phyloP scores from a whole-genome alignment of 805 yeast species.

The Kluyveromyces lactis region DNA sequence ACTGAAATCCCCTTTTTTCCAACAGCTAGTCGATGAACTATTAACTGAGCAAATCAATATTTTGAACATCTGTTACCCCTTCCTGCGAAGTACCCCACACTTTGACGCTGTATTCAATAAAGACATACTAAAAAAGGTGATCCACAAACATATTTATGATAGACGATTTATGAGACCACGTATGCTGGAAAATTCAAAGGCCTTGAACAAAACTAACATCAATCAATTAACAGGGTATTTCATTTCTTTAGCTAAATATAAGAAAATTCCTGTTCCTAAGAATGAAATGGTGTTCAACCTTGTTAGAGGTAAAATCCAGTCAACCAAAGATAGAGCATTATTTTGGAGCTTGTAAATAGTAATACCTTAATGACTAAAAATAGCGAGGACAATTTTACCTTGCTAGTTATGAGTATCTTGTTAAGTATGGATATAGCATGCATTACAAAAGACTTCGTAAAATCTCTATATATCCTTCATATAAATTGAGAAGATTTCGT shows the following conservation, averaged over 20 bases:
- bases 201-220: slow-evolving; percentile 46
- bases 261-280: slow-evolving; percentile 35
- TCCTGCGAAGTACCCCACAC: slow-evolving; percentile 17
- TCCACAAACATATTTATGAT: slow-evolving; percentile 24
- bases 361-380: no score
- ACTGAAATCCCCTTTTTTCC: slow-evolving; percentile 6
- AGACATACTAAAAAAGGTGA: slow-evolving; percentile 30
- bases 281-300: slow-evolving; percentile 40
- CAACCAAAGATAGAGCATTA: slow-evolving; percentile 14
- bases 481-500: slow-evolving; percentile 12
- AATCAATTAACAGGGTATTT: slow-evolving; percentile 65
- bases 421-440: no score
- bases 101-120: slow-evolving; percentile 19
- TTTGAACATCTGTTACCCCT: slow-evolving; percentile 12
- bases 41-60: slow-evolving; percentile 20
- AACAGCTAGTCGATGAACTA: slow-evolving; percentile 9
- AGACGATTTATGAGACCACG: slow-evolving; percentile 45
- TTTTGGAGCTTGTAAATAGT: neutral
- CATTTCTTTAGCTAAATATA: slow-evolving; percentile 38
- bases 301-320: slow-evolving; percentile 31
- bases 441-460: slow-evolving; percentile 2
- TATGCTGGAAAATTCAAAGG: slow-evolving; percentile 15
- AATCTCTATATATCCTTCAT: slow-evolving; percentile 16
- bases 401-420: no score
- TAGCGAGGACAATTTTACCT: no score